Evolutionary conservation across 139 green algal species (phyloP).

Genomic region (Ettlia oleoabundans): DNA sequence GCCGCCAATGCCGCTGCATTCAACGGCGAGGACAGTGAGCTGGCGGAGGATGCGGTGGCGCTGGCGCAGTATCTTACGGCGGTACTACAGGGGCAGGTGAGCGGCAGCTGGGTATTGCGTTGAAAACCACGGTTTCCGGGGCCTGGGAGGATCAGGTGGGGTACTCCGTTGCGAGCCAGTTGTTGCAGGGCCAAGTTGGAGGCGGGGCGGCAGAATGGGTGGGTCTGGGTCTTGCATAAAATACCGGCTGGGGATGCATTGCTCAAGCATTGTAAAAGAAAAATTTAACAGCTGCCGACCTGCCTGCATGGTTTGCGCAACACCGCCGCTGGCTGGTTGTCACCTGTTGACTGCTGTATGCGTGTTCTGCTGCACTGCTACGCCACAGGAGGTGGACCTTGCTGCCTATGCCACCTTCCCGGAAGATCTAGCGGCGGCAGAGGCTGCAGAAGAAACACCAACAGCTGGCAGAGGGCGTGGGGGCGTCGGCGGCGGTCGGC

Average conservation of each 20-base stretch:
- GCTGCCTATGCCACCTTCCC: slow-evolving; percentile 13
- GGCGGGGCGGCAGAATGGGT: no score
- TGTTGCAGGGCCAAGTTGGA: neutral
- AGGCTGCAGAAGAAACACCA: neutral
- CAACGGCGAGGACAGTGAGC: slow-evolving; percentile 47
- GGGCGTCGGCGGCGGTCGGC: neutral
- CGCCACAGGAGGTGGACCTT: slow-evolving; percentile 2
- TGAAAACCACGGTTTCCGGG: neutral
- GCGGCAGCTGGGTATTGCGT: neutral
- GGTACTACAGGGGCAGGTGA: slow-evolving; percentile 15
- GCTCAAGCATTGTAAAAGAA: no score
- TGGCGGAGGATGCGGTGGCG: slow-evolving; percentile 32
- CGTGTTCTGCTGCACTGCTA: neutral
- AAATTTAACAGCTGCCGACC: neutral
- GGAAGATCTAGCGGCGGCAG: neutral
- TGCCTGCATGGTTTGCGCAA: no score
- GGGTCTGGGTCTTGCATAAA: no score
- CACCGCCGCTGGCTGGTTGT: neutral
- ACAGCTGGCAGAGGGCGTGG: neutral
- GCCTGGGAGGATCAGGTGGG: neutral
- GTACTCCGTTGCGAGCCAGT: neutral
- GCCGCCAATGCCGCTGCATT: slow-evolving; percentile 56
- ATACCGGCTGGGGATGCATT: no score
- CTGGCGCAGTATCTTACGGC: slow-evolving; percentile 33
- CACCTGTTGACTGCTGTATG: neutral